Conservation (phyloP, 305 asterid genomes). For the Fraxinus albicans region DNA sequence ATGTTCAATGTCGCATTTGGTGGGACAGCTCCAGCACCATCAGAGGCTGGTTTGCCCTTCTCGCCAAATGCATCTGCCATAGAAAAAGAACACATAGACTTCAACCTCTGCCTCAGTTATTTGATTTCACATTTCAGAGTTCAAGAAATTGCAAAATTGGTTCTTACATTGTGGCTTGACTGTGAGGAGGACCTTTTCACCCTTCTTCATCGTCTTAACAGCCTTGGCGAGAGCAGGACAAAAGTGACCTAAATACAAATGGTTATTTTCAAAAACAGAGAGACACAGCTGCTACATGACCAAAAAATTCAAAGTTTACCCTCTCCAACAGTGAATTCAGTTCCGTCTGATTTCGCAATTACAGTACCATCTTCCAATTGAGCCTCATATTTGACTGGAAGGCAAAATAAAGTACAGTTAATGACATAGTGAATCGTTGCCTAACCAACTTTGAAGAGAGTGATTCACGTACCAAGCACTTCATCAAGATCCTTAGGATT, state of each 20-base stretch:
- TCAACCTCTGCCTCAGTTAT: neutral
- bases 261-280: neutral
- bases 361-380: slow-evolving; percentile 73
- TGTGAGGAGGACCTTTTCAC: slow-evolving; percentile 71
- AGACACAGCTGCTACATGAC: neutral
- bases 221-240: slow-evolving; percentile 93
- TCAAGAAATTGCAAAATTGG: neutral
- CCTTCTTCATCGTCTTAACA: slow-evolving; percentile 91
- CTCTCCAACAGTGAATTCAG: slow-evolving; percentile 71
- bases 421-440: neutral
- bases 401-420: slow-evolving; percentile 21
- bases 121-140: neutral
- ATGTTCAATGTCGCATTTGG: slow-evolving; percentile 67
- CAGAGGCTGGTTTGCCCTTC: slow-evolving; percentile 72
- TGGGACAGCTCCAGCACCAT: slow-evolving; percentile 62
- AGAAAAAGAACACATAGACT: neutral
- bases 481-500: slow-evolving; percentile 88
- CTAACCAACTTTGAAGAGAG: neutral
- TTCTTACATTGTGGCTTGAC: slow-evolving; percentile 86
- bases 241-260: slow-evolving; percentile 53
- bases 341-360: slow-evolving; percentile 62
- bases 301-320: slow-evolving; percentile 35
- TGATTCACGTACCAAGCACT: slow-evolving; percentile 53
- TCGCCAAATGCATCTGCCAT: slow-evolving; percentile 90
- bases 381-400: slow-evolving; percentile 77